phyloP scores from a whole-genome alignment of 2,329 filamentous ascomycete genomes.

The Raffaelea albimanens region DNA sequence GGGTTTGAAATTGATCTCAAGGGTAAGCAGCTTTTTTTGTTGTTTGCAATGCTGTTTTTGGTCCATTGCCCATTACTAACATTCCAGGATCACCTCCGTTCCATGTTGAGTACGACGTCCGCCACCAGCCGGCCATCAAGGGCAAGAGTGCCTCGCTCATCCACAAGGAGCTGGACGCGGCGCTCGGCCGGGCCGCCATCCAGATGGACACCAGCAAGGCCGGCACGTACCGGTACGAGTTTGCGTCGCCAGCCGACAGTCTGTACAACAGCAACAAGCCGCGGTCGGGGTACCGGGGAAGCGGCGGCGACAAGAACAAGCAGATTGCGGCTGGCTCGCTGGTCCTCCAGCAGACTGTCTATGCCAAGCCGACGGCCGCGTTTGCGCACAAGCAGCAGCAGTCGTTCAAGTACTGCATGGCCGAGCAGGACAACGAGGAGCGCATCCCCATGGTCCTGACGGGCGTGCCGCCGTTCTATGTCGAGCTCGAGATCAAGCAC shows the following conservation, averaged over 20 bases:
- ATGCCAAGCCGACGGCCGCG: conserved; percentile 69
- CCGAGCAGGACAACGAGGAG: conserved; percentile 64
- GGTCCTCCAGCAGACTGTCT: conserved; percentile 70
- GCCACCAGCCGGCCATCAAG: conserved; percentile 53
- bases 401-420: conserved; percentile 90
- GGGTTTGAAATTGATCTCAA: conserved; percentile 71
- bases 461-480: conserved; percentile 75
- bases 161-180: conserved; percentile 66
- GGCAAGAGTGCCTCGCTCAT: conserved; percentile 52
- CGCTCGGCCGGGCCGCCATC: conserved; percentile 66
- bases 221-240: conserved; percentile 78
- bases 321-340: conserved; percentile 41
- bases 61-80: neutral
- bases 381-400: conserved; percentile 81
- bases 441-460: conserved; percentile 78
- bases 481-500: conserved; percentile 91
- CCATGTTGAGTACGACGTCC: conserved; percentile 71
- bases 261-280: conserved; percentile 67
- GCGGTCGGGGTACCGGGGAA: neutral
- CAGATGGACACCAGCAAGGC: conserved; percentile 78
- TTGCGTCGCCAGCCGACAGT: conserved; percentile 72
- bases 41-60: neutral
- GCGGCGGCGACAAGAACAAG: too few relatives aligned
- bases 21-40: conserved; percentile 39
- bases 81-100: conserved; percentile 65